A percentile compares a stretch with the other conserved stretches of the same genome.
These are phyloP conservation scores for Hymenoscyphus occultus DNA, from an alignment of 2,329 filamentous ascomycete species.

Conservation along the genomic window DNA sequence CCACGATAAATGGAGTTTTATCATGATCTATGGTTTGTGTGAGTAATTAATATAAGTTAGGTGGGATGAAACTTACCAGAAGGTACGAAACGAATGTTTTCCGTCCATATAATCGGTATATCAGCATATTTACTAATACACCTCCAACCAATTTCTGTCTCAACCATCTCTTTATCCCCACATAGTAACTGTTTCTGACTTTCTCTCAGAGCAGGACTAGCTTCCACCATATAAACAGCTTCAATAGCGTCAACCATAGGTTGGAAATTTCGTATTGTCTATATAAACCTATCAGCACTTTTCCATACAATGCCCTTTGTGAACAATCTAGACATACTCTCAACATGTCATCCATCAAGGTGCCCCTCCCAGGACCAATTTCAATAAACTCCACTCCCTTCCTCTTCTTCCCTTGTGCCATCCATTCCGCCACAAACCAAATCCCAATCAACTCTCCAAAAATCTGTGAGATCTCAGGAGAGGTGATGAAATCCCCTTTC, in stretches of 20 bases:
- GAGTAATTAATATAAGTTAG: not conserved
- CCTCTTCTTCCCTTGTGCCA: constrained; percentile 75
- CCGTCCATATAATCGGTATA: constrained; percentile 82
- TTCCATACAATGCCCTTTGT: not conserved
- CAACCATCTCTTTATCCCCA: constrained; percentile 63
- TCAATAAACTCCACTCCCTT: constrained; percentile 85
- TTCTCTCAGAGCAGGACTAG: constrained; percentile 73
- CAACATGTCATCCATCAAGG: constrained; percentile 94
- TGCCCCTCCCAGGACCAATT: constrained; percentile 89
- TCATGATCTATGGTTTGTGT: constrained; percentile 49
- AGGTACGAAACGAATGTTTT: constrained; percentile 47
- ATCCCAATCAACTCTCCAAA: constrained; percentile 93
- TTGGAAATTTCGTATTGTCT: constrained; percentile 85
- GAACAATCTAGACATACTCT: constrained; percentile 54
- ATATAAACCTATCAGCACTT: constrained; percentile 19
- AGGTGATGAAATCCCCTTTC: constrained; percentile 94
- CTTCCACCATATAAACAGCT: constrained; percentile 90
- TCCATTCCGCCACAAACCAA: constrained; percentile 97
- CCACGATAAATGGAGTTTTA: constrained; percentile 87
- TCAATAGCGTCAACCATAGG: constrained; percentile 74
- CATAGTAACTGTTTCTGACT: constrained; percentile 82
- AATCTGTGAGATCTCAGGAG: constrained; percentile 93
- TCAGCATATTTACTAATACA: constrained; percentile 73
- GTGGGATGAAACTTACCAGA: constrained; percentile 16
- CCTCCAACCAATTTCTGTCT: constrained; percentile 70